Base-by-base conservation (phyloP, 192 early-diverging fungal species). In the Backusella psychrophila region DNA sequence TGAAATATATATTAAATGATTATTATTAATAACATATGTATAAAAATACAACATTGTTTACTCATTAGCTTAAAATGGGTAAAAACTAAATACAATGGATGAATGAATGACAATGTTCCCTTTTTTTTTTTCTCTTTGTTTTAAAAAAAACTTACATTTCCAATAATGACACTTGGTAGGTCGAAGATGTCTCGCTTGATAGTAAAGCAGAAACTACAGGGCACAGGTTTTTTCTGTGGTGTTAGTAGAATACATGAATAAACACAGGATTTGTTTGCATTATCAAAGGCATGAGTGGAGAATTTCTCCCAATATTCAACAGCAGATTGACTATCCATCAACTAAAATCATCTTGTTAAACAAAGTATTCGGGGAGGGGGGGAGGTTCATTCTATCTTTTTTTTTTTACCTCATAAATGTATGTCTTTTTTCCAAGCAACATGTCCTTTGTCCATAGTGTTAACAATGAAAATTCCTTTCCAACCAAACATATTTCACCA, bases 161-260 rank as follows among this genome's bases (percentile, higher is more conserved):
- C 94, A 44, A 95, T 88, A 74, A 95, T 91, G 42, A 91, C 95
- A 76, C 95, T 83, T 3, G 96, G 96, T n/a, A 98, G 92, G 80
- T 96, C 97, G 91, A 98, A 98, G 72, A 97, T 94, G 79, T 97
- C 97, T 38, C 96, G 84, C 82, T 96, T 97, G 87, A 98, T 97
- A 1, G 97, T 97, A 80, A 98, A 97, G 72, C 95, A 96, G 75
- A 98, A 95, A 1, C 94, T 93, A 76, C 96, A 97, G 1, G 94
- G 92, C 21, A 98, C 93, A 8, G 88, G 80, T 33, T 86, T 75
- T 44, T 91, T 87, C 21, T 87, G 81, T 0, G 95, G 94, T 23
- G 90, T 87, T 38, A 95, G 80, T 74, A 98, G 75, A 44, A 92
- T 91, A 87, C 95, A 94, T 19, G 93, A 94, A n/a, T 93, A 90